Evolutionary conservation across 805 yeast genomes (phyloP).

Genomic region (Schwanniomyces sp.): DNA sequence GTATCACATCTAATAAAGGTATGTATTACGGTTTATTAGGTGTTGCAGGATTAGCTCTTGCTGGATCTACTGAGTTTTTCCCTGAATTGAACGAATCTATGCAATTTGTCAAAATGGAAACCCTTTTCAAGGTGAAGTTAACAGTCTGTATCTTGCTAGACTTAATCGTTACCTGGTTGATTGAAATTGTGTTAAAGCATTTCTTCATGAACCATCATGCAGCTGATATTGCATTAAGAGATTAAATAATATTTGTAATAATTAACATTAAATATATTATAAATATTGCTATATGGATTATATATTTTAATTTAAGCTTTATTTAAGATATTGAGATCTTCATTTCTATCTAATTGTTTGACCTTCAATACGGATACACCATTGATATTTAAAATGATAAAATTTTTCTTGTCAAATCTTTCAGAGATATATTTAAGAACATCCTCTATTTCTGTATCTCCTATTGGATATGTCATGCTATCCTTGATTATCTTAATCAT

Average conservation of each 20-base stretch:
- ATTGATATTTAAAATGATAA: conserved; percentile 21
- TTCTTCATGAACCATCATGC: conserved; percentile 90
- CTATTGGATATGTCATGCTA: conserved; percentile 30
- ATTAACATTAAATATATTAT: not conserved
- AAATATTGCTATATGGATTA: not conserved
- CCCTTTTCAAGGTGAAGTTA: conserved; percentile 71
- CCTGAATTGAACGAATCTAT: conserved; percentile 93
- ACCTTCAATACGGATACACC: conserved; percentile 26
- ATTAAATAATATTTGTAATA: conserved; percentile 5
- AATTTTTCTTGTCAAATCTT: conserved; percentile 13
- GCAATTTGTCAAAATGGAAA: conserved; percentile 85
- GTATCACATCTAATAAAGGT: conserved; percentile 86
- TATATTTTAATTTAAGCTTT: not conserved
- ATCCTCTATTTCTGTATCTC: conserved; percentile 29
- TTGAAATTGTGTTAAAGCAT: conserved; percentile 78
- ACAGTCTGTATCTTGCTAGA: conserved; percentile 74
- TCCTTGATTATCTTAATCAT: conserved; percentile 29
- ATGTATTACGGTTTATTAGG: conserved; percentile 95
- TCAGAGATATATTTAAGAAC: conserved; percentile 19
- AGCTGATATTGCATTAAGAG: conserved; percentile 77
- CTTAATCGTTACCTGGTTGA: conserved; percentile 69
- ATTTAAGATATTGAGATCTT: conserved; percentile 22
- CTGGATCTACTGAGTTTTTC: conserved; percentile 91
- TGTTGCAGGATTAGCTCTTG: conserved; percentile 82
- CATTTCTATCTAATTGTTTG: conserved; percentile 21